Base-by-base conservation (phyloP, 495 filamentous ascomycete genomes). In the Hypoxylon intermedium region DNA sequence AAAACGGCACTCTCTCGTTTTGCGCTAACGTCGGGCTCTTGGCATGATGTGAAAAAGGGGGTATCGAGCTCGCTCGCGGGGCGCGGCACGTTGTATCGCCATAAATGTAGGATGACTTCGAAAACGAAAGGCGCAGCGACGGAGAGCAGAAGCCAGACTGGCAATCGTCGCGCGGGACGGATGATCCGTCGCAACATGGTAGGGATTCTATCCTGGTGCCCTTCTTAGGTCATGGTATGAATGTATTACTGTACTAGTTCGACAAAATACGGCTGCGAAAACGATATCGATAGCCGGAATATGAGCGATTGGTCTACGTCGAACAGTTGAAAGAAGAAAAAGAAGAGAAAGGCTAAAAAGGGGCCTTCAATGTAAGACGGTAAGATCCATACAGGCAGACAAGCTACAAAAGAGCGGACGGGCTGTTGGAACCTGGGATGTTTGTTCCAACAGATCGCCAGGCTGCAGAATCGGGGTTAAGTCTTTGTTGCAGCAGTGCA, bases 1-100 rank as follows among this genome's bases (percentile, higher is more conserved):
- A 96, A 87, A 13, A 86, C 90, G 40, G 91, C 92, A 74, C 95
- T 95, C 61, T 87, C 91, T 58, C 88, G 83, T 53, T 84, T 83
- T 26, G 88, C 85, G 26, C 86, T 47, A 9, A 74, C 55, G 30
- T 67, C 70, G n/a, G 77, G 77, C 49, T 78, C 75, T 50, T 76
- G 75, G 51, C 77, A 80, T 12, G 68, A 56, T 5, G 67, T 74
- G 51, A 71, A 68, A 57, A 80, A 80, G 50, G 77, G 77, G n/a
- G 66, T 65, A 60, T 80, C 77, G 51, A 78, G 66, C 28, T 67
- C 57, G 45, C 48, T 54, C 13, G 64, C 47, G 0, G 70, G 70
- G 6, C 56, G 58, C 12, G 67, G 60, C 19, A 72, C 63, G 31
- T 48, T 42, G 47, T 68, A 71, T 24, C 46, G 48, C 62, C 70